Evolutionary conservation across 2,329 filamentous ascomycete species (phyloP).

Genomic region (Diplodia mutila): DNA sequence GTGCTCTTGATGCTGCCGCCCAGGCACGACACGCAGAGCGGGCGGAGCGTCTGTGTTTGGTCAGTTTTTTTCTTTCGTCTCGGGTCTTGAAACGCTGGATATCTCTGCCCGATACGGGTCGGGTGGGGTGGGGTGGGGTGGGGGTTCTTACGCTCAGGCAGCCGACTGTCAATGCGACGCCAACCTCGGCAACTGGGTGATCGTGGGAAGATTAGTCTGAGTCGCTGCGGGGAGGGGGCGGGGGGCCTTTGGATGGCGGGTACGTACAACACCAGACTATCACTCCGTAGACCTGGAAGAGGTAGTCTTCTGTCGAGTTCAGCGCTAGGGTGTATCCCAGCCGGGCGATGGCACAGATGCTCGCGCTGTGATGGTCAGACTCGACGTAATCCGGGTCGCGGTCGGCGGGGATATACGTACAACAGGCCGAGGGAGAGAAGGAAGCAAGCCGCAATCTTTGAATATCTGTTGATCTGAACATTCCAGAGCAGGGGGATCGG

Average conservation of each 20-base stretch:
- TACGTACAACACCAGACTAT: neutral
- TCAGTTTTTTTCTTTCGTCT: too few species aligned
- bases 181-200: neutral
- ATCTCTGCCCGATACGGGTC: neutral
- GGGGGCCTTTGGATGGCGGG: neutral
- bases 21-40: neutral
- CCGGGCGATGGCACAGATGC: neutral
- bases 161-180: constrained; percentile 1
- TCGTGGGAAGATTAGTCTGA: neutral
- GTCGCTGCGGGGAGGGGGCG: too few species aligned
- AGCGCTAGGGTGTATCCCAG: neutral
- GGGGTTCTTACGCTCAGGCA: neutral
- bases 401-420: neutral
- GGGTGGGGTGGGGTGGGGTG: neutral
- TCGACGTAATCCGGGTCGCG: too few species aligned
- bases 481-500: neutral
- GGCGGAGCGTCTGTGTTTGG: neutral
- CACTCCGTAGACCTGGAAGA: neutral
- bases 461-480: neutral
- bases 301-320: neutral
- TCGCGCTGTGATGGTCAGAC: neutral
- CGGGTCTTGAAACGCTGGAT: neutral
- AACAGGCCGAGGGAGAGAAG: neutral
- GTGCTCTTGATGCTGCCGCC: neutral
- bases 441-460: neutral